phyloP scores from a whole-genome alignment of 805 yeast genomes.

The Brettanomyces bruxellensis region DNA sequence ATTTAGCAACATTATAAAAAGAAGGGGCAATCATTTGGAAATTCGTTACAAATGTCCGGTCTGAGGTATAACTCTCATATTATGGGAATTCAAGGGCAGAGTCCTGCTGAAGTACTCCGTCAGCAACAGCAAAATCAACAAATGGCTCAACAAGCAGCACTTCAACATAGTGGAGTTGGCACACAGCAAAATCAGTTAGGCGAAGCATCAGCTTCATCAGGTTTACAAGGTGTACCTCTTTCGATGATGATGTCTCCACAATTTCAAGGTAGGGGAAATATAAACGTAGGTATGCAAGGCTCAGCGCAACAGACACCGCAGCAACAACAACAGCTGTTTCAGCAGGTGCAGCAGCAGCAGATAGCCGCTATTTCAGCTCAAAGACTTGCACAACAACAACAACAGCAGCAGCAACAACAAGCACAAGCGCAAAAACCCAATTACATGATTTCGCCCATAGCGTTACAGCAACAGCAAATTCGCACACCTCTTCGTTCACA shows the following conservation, averaged over 20 bases:
- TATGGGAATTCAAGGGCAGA: not conserved
- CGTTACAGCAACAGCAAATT: not conserved
- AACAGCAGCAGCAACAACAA: constrained; percentile 2
- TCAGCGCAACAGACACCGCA: constrained; percentile 11
- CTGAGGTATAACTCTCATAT: not conserved
- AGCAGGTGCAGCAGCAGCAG: constrained; percentile 7
- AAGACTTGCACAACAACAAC: constrained; percentile 7
- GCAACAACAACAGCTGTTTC: constrained; percentile 15
- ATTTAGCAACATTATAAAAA: no score
- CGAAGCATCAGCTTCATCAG: constrained; percentile 2
- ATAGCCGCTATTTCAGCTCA: constrained; percentile 16
- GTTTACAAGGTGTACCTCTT: constrained; percentile 15
- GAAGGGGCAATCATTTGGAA: no score
- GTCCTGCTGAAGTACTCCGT: constrained; percentile 1
- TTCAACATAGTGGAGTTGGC: not conserved
- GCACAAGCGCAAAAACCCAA: not conserved
- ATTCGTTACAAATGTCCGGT: not conserved
- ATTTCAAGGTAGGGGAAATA: constrained; percentile 20
- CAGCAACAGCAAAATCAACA: constrained; percentile 5
- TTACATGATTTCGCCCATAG: not conserved
- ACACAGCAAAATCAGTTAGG: not conserved
- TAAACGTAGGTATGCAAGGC: constrained; percentile 17
- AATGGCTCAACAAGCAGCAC: not conserved
- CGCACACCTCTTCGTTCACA: not conserved
- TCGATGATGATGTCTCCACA: constrained; percentile 28